Conservation (phyloP, 768 basidiomycete species). For the Omphalotus guepiniiformis region DNA sequence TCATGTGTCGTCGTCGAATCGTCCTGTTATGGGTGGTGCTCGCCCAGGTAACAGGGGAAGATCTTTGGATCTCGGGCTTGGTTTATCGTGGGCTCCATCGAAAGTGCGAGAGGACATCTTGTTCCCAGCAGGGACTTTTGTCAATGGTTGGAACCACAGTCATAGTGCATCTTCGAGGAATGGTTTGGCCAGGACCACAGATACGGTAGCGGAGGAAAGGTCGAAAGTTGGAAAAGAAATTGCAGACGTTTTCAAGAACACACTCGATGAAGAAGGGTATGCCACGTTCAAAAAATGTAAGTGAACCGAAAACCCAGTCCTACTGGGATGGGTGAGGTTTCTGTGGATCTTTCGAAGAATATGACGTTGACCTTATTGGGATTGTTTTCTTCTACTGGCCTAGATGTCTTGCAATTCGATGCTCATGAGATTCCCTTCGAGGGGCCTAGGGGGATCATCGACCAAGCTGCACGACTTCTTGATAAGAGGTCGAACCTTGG, state of each 20-base stretch:
- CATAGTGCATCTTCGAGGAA: constrained; percentile 26
- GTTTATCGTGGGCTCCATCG: constrained; percentile 68
- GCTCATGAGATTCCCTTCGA: constrained; percentile 72
- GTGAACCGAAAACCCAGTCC: no score
- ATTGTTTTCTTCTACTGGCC: constrained; percentile 7
- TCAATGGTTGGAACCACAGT: constrained; percentile 25
- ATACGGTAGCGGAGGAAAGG: constrained; percentile 19
- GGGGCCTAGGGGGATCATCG: constrained; percentile 66
- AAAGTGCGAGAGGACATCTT: constrained; percentile 66
- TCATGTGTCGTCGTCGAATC: not conserved
- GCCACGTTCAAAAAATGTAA: constrained; percentile 60
- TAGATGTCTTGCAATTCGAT: constrained; percentile 77
- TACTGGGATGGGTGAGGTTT: no score
- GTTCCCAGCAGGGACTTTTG: constrained; percentile 42
- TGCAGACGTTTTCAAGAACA: constrained; percentile 42
- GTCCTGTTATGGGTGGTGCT: not conserved
- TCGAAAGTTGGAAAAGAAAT: constrained; percentile 41
- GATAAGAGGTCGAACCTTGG: constrained; percentile 41
- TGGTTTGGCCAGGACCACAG: constrained; percentile 17
- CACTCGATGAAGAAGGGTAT: constrained; percentile 44
- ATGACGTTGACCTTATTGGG: constrained; percentile 6
- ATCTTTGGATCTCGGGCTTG: constrained; percentile 66
- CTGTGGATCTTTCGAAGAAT: constrained; percentile 9
- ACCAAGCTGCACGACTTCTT: constrained; percentile 58
- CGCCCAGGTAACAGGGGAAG: constrained; percentile 54